These are phyloP conservation scores for Pterocarpus macrocarpus DNA, from an alignment of 306 rosid genomes.

Conservation along the genomic window DNA sequence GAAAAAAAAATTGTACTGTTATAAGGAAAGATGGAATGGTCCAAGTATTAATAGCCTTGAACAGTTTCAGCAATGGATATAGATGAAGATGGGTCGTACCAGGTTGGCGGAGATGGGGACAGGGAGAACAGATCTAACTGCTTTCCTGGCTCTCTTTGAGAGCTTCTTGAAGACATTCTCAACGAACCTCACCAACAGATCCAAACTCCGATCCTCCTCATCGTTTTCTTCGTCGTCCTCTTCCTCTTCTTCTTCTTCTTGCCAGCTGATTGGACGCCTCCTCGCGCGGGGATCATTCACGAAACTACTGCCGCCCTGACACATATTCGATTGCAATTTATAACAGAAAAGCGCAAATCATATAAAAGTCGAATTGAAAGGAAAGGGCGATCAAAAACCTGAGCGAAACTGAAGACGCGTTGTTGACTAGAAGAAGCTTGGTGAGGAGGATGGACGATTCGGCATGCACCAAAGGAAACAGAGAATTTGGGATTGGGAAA, in stretches of 20 bases:
- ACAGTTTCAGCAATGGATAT: too few species aligned
- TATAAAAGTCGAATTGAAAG: background rate
- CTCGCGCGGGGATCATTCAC: constrained; percentile 62
- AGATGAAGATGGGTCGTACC: constrained; percentile 43
- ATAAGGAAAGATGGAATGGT: too few species aligned
- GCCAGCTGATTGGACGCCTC: constrained; percentile 56
- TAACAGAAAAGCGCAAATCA: background rate
- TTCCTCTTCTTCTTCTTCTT: constrained; percentile 5
- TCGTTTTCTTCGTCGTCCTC: constrained; percentile 61
- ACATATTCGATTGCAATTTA: constrained; percentile 5
- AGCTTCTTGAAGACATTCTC: constrained; percentile 73
- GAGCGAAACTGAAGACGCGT: constrained; percentile 58
- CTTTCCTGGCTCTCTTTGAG: constrained; percentile 71
- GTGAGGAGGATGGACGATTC: constrained; percentile 34
- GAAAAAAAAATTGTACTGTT: too few species aligned
- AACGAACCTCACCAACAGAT: constrained; percentile 71
- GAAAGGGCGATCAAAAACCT: constrained; percentile 46
- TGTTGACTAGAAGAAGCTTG: constrained; percentile 48
- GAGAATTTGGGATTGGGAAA: background rate
- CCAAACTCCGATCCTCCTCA: constrained; percentile 81
- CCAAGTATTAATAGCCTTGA: too few species aligned
- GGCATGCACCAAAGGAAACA: constrained; percentile 20
- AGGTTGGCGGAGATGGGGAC: constrained; percentile 65
- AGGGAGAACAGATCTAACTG: constrained; percentile 82
- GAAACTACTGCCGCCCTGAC: constrained; percentile 59